These are phyloP conservation scores for Colletotrichum sp. DNA, from an alignment of 2,329 filamentous ascomycete species.

Conservation along the genomic window DNA sequence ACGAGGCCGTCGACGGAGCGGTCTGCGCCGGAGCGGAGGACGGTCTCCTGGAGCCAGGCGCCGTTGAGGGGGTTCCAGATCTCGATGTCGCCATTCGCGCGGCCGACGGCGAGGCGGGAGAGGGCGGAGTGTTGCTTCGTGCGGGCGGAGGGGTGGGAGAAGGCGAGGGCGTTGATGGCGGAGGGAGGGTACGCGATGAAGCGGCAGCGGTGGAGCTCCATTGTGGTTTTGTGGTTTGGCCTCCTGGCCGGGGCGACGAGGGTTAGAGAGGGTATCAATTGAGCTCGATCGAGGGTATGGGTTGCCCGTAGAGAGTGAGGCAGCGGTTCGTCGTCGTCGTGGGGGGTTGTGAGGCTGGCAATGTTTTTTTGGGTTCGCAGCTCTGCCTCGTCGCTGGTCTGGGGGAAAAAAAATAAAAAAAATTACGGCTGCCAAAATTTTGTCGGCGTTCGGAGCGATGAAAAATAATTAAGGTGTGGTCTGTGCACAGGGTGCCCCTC, in stretches of 20 bases:
- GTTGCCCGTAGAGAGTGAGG: background rate
- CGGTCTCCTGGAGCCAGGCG: slow-evolving; percentile 87
- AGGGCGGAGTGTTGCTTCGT: slow-evolving; percentile 55
- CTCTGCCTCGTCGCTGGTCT: background rate
- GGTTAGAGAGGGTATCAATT: background rate
- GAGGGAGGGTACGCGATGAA: slow-evolving; percentile 93
- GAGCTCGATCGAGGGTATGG: background rate
- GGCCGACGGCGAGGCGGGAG: slow-evolving; percentile 84
- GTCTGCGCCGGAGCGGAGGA: slow-evolving; percentile 82
- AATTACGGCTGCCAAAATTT: slow-evolving; percentile 23
- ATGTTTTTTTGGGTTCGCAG: background rate
- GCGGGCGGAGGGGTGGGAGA: slow-evolving; percentile 73
- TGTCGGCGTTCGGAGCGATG: slow-evolving; percentile 24
- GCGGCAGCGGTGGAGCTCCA: slow-evolving; percentile 97
- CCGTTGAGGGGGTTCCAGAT: slow-evolving; percentile 92
- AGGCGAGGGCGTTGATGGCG: slow-evolving; percentile 92
- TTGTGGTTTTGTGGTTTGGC: slow-evolving; percentile 39
- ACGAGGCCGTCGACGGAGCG: slow-evolving; percentile 88
- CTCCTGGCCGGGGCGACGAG: slow-evolving; percentile 4
- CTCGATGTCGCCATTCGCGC: slow-evolving; percentile 95
- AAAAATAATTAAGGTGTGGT: slow-evolving; percentile 32
- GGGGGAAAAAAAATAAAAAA: slow-evolving; percentile 6
- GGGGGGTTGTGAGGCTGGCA: background rate
- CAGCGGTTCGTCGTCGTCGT: background rate
- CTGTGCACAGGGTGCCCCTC: slow-evolving; percentile 27